Conservation (phyloP, 192 early-diverging fungal genomes). For the Backusella liffmaniae region DNA sequence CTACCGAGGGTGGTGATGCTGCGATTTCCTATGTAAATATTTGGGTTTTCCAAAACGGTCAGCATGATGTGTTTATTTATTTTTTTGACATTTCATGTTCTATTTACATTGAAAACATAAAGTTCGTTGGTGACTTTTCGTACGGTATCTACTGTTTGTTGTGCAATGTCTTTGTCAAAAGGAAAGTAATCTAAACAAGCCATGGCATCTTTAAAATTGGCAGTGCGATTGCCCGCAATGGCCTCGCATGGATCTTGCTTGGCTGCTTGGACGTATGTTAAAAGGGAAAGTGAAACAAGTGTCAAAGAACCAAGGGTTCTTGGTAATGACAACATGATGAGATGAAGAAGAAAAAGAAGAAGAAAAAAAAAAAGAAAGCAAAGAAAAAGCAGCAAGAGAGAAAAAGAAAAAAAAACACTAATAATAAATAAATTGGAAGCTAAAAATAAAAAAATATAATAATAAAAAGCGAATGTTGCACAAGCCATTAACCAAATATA, state of each 20-base stretch:
- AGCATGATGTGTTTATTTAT: not conserved
- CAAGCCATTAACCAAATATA: not conserved
- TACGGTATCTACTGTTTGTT: slow-evolving; percentile 33
- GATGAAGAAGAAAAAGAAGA: not conserved
- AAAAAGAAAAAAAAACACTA: not conserved
- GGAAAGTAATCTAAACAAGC: slow-evolving; percentile 37
- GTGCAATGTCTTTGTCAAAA: slow-evolving; percentile 27
- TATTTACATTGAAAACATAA: slow-evolving; percentile 37
- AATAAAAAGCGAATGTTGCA: not conserved
- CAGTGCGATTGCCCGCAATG: slow-evolving; percentile 30
- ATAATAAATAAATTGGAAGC: slow-evolving; percentile 2
- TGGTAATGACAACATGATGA: slow-evolving; percentile 1
- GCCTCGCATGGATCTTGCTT: slow-evolving; percentile 25
- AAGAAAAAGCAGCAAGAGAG: no score
- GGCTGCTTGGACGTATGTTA: not conserved
- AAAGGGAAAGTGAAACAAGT: not conserved
- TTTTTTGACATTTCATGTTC: not conserved
- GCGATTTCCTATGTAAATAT: slow-evolving; percentile 31
- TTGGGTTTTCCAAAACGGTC: not conserved
- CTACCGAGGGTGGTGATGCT: slow-evolving; percentile 22
- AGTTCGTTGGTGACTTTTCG: slow-evolving; percentile 30
- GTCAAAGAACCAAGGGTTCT: slow-evolving; percentile 14
- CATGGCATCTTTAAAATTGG: slow-evolving; percentile 30
- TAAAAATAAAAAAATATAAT: slow-evolving; percentile 5
- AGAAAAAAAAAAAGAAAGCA: not conserved